Evolutionary conservation across 441 rosid species (phyloP).

Genomic region (Monsonia emarginata): DNA sequence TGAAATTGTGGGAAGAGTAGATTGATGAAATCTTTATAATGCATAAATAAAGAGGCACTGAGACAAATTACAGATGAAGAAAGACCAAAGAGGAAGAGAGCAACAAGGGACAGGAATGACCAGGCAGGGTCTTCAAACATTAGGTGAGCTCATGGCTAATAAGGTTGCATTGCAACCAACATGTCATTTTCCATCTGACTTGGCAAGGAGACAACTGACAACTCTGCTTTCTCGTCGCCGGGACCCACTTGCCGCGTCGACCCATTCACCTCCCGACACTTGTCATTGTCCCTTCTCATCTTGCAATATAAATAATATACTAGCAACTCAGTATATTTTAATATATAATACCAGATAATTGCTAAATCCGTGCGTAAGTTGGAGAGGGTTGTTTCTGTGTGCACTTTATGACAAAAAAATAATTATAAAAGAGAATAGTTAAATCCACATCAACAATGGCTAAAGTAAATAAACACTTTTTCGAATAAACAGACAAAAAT

Average conservation of each 20-base stretch:
- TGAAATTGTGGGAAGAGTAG: constrained; percentile 21
- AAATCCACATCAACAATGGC: too few species aligned
- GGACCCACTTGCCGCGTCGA: constrained; percentile 26
- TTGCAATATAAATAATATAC: too few species aligned
- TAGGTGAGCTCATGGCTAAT: not conserved
- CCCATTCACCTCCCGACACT: constrained; percentile 19
- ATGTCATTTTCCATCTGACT: constrained; percentile 31
- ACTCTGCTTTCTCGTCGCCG: constrained; percentile 35
- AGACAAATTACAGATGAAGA: not conserved
- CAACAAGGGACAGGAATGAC: constrained; percentile 20
- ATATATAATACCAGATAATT: too few species aligned
- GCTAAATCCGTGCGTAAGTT: too few species aligned
- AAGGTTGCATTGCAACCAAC: not conserved
- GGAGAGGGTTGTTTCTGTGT: too few species aligned
- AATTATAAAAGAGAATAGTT: too few species aligned
- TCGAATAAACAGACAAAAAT: too few species aligned
- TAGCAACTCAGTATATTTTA: too few species aligned
- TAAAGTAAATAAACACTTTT: too few species aligned
- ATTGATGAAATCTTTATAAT: too few species aligned
- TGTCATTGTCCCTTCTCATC: constrained; percentile 1
- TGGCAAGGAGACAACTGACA: constrained; percentile 35
- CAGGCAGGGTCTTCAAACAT: constrained; percentile 10
- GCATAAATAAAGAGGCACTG: too few species aligned
- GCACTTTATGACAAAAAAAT: too few species aligned
- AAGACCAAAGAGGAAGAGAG: constrained; percentile 7